Base-by-base conservation (phyloP, 2,329 filamentous ascomycete species). In the Colletotrichum chrysophilum region DNA sequence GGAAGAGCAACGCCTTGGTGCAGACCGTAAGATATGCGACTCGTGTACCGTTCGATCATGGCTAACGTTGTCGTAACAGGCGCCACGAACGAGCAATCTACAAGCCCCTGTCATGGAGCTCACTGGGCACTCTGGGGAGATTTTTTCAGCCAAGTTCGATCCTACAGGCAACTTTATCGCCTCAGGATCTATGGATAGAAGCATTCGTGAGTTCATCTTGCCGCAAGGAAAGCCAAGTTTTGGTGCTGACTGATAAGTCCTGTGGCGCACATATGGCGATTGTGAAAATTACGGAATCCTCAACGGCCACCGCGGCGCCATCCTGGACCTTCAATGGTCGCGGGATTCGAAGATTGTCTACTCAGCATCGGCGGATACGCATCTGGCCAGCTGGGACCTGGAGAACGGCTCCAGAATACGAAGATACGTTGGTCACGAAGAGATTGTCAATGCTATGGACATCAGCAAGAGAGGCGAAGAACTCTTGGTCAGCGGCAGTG, bases 281-380 rank as follows among this genome's bases (percentile, higher is more conserved):
- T 98, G 96, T 87, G 95, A 98, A 82, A 99, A 99, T 86, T 98
- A 98, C 81, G 96, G 96, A 76, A 87, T 95, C 32, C 88, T 99
- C 68, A 95, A 89, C 10, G 97, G 97, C 38, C 97, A 99, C 87
- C 96, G 95, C 83, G 95, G 95, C 79, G 97, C 97, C 2, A 88
- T 99, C 65, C 88, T 98, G 30, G 97, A 98, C 84, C 87, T 99
- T 61, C 96, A 98, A 82, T 99, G 97, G 97, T 98, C 97, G 32
- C 94, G 97, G 83, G 97, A 99, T 86, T 97, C 96, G 24, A 93
- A 94, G 80, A 94, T 96, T 56, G 85, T 99, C 67, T 98, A 96
- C 82, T 97, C 96, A 9, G 96, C 96, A 60, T 98, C 96, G 38
- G 96, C 97, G 79, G 97, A 99, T 83, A 96, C 93, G 91, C 95